Base-by-base conservation (phyloP, 768 basidiomycete genomes). In the Suillus cothurnatus region DNA sequence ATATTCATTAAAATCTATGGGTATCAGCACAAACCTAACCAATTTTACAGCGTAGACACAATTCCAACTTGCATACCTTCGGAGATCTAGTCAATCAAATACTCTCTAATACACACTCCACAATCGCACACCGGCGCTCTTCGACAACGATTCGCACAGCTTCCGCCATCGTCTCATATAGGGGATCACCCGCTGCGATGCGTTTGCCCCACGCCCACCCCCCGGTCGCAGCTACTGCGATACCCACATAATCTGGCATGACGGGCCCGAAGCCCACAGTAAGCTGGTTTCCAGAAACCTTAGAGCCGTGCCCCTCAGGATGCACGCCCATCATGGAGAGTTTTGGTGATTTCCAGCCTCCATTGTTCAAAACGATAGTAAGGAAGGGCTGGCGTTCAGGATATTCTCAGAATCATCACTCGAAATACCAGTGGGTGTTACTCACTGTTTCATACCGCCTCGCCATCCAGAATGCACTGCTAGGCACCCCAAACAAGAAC, bases 401-500 rank as follows among this genome's bases (percentile, higher is more conserved):
- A 31, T 6, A 1, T 26, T 28, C 17, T 34, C 21, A 38, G 39
- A 23, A 3, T 4, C 34, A 60, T 39, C 11, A 47, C 41, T 31
- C 38, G 6, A 21, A 31, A 28, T 6, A 17, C 21, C n/a, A 14
- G 45, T 9, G n/a, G 23, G 38, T 17, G 39, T 19, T 2, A 73
- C 83, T 65, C 63, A 90, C 90, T 28, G 90, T 87, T 38, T 87
- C 75, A 72, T 92, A 92, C 55, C 81, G 81, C 68, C 84, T 81
- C 1, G 91, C 89, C 75, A 91, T 90, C 91, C 91, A 92, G 74
- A 84, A 92, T 1, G 84, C 85, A 0, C 88, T 83, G 38, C 84
- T 81, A 0, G 90, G 91, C 0, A 88, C 85, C 0, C 86, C 82
- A 69, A 91, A 92, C 71, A 91, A 70, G 68, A 81, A 92, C 7